phyloP scores from a whole-genome alignment of 2,329 filamentous ascomycete genomes.

The Aspergillus melleus region DNA sequence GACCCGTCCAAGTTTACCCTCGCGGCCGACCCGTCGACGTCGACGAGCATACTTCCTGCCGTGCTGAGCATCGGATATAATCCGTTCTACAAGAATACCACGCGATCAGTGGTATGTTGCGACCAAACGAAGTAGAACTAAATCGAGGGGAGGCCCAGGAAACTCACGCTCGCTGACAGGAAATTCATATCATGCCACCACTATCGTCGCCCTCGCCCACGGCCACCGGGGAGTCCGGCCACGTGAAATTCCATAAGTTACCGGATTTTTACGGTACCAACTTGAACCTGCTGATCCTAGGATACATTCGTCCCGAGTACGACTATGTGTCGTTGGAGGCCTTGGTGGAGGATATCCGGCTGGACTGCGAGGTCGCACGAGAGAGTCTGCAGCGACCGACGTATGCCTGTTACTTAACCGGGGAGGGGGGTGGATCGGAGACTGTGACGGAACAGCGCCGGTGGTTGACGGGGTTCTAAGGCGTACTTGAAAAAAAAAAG shows the following conservation, averaged over 20 bases:
- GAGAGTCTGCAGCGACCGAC: constrained; percentile 66
- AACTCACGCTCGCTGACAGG: constrained; percentile 38
- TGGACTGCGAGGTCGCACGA: constrained; percentile 81
- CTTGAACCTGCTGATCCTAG: constrained; percentile 77
- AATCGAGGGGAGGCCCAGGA: not conserved
- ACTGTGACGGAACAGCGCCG: constrained; percentile 30
- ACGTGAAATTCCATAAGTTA: constrained; percentile 40
- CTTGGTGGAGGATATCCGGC: constrained; percentile 81
- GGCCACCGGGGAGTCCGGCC: constrained; percentile 19
- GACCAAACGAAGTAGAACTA: not conserved
- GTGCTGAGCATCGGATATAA: constrained; percentile 97
- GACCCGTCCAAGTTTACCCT: constrained; percentile 43
- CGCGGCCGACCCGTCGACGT: constrained; percentile 9
- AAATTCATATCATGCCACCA: constrained; percentile 82
- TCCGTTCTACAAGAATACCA: constrained; percentile 92
- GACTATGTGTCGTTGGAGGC: constrained; percentile 85
- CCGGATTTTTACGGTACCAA: constrained; percentile 81
- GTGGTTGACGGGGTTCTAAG: constrained; percentile 38
- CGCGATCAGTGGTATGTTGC: constrained; percentile 67
- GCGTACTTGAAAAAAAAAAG: not conserved
- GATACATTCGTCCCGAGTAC: constrained; percentile 84
- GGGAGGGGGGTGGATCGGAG: constrained; percentile 28
- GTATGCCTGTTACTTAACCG: constrained; percentile 53
- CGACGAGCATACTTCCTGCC: constrained; percentile 67
- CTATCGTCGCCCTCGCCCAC: constrained; percentile 55